These are phyloP conservation scores for Leccinum cinnamomeum DNA, from an alignment of 1,284 basidiomycete species.

Conservation along the genomic window DNA sequence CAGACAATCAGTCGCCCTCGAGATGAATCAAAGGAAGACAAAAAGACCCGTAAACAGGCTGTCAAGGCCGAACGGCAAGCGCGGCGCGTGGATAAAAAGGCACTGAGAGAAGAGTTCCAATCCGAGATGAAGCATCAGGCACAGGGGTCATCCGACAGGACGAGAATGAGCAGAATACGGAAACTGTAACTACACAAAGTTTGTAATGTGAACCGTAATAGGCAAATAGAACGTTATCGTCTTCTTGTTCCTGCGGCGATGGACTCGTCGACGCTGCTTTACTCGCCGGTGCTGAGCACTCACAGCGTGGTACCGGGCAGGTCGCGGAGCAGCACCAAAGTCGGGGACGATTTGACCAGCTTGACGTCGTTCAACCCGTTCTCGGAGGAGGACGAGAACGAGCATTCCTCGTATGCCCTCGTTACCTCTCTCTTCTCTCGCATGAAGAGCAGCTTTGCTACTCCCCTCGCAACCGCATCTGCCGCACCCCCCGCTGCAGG, in stretches of 20 bases:
- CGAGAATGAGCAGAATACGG: conserved; percentile 17
- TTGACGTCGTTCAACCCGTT: conserved; percentile 84
- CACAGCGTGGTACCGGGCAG: conserved; percentile 47
- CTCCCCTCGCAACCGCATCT: conserved; percentile 55
- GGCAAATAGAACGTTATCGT: conserved; percentile 22
- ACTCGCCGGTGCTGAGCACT: conserved; percentile 42
- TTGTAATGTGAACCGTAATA: conserved; percentile 13
- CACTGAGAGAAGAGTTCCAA: conserved; percentile 72
- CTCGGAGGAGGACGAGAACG: conserved; percentile 82
- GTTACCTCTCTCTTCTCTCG: conserved; percentile 75
- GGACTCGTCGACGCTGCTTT: conserved; percentile 32
- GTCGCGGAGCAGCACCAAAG: conserved; percentile 61
- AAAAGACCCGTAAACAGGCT: conserved; percentile 84
- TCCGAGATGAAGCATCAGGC: conserved; percentile 75
- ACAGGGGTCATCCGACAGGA: conserved; percentile 45
- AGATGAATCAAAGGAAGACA: conserved; percentile 83
- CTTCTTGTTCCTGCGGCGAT: conserved; percentile 16
- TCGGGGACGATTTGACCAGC: conserved; percentile 65
- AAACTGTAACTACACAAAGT: conserved; percentile 17
- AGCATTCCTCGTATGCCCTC: conserved; percentile 77
- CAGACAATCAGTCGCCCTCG: conserved; percentile 68
- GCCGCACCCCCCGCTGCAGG: conserved; percentile 34
- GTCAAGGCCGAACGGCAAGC: conserved; percentile 80
- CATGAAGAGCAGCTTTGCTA: conserved; percentile 72
- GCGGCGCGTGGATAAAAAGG: conserved; percentile 81